These are phyloP conservation scores for Skeletonema potamos DNA, from an alignment of 108 stramenopile species.

Conservation along the genomic window DNA sequence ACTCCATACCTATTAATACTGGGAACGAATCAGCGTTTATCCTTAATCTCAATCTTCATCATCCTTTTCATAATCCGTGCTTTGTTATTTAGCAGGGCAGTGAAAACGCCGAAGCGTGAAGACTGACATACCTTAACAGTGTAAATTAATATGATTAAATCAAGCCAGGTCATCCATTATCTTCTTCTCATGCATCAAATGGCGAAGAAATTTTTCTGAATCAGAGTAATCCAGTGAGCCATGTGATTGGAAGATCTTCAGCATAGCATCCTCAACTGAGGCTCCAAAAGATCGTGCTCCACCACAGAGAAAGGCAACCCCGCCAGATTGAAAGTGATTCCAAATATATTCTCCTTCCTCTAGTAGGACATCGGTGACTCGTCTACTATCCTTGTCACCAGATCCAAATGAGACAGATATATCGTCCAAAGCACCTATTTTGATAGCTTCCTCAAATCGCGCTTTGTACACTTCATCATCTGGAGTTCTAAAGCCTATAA, in stretches of 20 bases:
- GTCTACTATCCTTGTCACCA: slow-evolving; percentile 26
- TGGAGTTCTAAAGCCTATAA: slow-evolving; percentile 63
- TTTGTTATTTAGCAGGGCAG: no score
- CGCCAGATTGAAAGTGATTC: slow-evolving; percentile 54
- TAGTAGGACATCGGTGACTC: slow-evolving; percentile 49
- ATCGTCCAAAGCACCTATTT: slow-evolving; percentile 44
- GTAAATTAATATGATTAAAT: no score
- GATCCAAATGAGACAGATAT: slow-evolving; percentile 40
- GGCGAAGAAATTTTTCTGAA: slow-evolving; percentile 55
- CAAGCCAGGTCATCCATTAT: slow-evolving; percentile 52
- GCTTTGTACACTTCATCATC: slow-evolving; percentile 60
- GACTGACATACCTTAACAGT: no score
- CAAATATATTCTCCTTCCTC: slow-evolving; percentile 32
- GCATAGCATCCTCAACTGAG: slow-evolving; percentile 50
- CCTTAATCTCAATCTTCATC: no score
- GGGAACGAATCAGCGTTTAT: no score
- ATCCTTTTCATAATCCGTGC: no score
- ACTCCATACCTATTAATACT: no score
- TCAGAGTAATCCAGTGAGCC: slow-evolving; percentile 49
- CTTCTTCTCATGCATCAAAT: slow-evolving; percentile 45
- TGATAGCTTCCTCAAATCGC: slow-evolving; percentile 44
- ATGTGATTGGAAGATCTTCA: slow-evolving; percentile 53
- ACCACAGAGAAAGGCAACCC: slow-evolving; percentile 61
- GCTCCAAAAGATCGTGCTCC: slow-evolving; percentile 71
- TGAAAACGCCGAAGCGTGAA: no score